A percentile compares a stretch with the other conserved stretches of the same genome.
phyloP scores from a whole-genome alignment of 176 grass and related monocot species.

The Calamus simplicifolius region DNA sequence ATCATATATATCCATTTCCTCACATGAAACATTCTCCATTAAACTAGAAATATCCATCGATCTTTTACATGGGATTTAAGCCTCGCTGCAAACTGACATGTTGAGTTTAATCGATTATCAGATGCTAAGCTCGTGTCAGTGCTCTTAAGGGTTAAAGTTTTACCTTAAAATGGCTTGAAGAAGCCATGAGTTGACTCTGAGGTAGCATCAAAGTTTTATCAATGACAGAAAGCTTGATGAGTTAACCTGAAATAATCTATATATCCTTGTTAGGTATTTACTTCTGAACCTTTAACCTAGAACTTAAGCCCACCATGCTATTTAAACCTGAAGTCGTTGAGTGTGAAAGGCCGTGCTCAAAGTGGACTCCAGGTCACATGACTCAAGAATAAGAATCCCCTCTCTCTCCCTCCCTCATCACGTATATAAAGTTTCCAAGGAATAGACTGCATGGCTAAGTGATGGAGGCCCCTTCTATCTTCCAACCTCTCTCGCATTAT shows the following conservation, averaged over 20 bases:
- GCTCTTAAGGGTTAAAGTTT: too few species aligned
- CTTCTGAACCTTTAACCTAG: slow-evolving; percentile 13
- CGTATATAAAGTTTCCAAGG: slow-evolving; percentile 7
- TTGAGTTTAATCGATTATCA: too few species aligned
- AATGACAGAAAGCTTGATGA: slow-evolving; percentile 14
- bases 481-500: slow-evolving; percentile 3
- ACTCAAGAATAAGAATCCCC: neutral
- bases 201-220: slow-evolving; percentile 23
- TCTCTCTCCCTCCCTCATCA: neutral
- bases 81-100: too few species aligned
- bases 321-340: slow-evolving; percentile 8
- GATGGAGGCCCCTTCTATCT: neutral
- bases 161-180: neutral
- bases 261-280: slow-evolving; percentile 16
- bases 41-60: too few species aligned
- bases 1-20: slow-evolving; percentile 30
- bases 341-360: slow-evolving; percentile 6
- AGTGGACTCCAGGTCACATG: slow-evolving; percentile 1
- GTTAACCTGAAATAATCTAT: slow-evolving; percentile 4
- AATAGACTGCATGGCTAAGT: neutral
- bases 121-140: too few species aligned
- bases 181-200: slow-evolving; percentile 22
- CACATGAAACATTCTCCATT: slow-evolving; percentile 11
- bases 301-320: slow-evolving; percentile 12
- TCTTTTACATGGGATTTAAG: too few species aligned